Conservation (phyloP, 345 rosid genomes). For the Carallia pectinifolia region DNA sequence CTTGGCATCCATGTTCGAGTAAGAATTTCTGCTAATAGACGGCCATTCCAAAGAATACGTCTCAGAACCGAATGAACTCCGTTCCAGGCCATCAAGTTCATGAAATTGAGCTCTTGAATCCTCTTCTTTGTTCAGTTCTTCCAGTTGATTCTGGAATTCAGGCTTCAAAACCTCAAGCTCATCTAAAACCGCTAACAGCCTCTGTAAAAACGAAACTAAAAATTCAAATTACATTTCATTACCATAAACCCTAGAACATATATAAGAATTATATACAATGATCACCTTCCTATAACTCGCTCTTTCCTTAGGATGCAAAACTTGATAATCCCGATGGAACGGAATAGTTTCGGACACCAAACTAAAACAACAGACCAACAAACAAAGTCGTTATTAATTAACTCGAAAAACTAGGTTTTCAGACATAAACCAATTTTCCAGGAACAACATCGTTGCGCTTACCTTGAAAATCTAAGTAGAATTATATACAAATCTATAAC, state of each 20-base stretch:
- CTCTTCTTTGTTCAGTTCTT: conserved; percentile 47
- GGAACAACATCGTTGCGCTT: conserved; percentile 7
- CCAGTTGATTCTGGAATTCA: conserved; percentile 49
- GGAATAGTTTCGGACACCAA: conserved; percentile 96
- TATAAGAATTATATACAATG: conserved; percentile 6
- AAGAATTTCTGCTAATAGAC: conserved; percentile 30
- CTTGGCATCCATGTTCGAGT: conserved; percentile 35
- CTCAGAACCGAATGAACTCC: conserved; percentile 33
- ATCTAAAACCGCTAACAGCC: conserved; percentile 54
- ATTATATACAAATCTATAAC: conserved; percentile 85
- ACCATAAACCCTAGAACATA: neutral
- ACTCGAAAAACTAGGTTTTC: conserved; percentile 1
- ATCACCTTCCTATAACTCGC: conserved; percentile 66
- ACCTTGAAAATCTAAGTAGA: conserved; percentile 90
- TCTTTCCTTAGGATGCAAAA: conserved; percentile 53
- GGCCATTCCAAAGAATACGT: conserved; percentile 45
- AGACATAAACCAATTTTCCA: neutral
- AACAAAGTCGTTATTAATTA: neutral
- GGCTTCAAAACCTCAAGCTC: conserved; percentile 88
- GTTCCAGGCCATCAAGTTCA: conserved; percentile 38
- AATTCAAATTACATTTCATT: conserved; percentile 5
- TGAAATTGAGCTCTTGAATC: conserved; percentile 25
- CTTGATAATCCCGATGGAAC: conserved; percentile 76
- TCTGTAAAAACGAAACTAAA: conserved; percentile 39
- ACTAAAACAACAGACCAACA: conserved; percentile 39